Conservation (phyloP, 176 grass and related monocot species). For the Lolium multiflorum region DNA sequence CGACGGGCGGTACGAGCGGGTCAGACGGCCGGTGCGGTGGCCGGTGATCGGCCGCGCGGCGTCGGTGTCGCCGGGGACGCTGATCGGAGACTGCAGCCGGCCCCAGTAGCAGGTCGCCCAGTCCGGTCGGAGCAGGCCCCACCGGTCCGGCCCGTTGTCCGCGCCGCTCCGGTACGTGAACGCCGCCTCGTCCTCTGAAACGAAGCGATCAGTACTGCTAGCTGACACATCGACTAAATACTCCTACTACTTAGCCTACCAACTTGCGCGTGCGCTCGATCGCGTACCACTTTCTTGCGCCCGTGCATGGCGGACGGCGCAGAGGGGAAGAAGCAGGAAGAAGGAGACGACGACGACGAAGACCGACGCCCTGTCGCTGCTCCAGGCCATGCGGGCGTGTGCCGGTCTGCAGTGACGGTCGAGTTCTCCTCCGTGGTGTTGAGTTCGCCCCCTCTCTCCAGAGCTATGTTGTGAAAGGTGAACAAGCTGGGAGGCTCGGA, state of each 20-base stretch:
- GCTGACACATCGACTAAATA: too few species aligned
- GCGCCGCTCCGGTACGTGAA: slow-evolving; percentile 58
- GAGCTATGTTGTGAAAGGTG: neutral
- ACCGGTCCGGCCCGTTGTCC: slow-evolving; percentile 59
- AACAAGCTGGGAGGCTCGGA: neutral
- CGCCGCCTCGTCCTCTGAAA: slow-evolving; percentile 51
- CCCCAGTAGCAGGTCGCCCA: slow-evolving; percentile 62
- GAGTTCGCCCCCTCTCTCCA: neutral
- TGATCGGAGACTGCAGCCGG: slow-evolving; percentile 64
- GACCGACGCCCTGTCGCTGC: neutral
- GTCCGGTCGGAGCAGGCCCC: slow-evolving; percentile 57
- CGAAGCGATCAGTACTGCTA: too few species aligned
- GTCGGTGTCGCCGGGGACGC: slow-evolving; percentile 8
- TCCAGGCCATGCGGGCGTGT: neutral
- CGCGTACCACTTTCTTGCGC: slow-evolving; percentile 50
- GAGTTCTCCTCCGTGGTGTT: neutral
- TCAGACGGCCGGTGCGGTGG: slow-evolving; percentile 26
- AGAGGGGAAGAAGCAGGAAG: neutral
- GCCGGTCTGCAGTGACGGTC: neutral
- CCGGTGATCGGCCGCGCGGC: neutral
- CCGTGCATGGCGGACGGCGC: slow-evolving; percentile 1
- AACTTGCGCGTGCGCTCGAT: neutral
- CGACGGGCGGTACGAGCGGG: slow-evolving; percentile 48
- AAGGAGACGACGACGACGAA: slow-evolving; percentile 5
- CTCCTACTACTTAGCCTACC: too few species aligned